A percentile compares a stretch with the other conserved stretches of the same genome.
Evolutionary conservation across 257 asterid species (phyloP).

Genomic region (Solanum pennellii): DNA sequence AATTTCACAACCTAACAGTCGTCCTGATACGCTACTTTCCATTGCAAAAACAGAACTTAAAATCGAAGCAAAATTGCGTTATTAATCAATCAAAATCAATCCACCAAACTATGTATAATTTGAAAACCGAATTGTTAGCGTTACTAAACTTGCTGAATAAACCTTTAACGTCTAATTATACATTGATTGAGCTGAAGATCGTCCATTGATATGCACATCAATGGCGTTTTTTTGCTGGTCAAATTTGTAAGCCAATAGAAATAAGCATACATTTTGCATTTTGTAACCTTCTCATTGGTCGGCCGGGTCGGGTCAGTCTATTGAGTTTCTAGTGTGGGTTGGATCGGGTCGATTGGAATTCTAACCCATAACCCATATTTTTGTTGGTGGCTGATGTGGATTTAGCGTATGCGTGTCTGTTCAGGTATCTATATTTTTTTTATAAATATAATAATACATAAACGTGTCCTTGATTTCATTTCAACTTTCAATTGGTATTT

Average conservation of each 20-base stretch:
- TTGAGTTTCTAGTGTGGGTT: background rate
- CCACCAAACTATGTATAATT: background rate
- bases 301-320: background rate
- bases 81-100: background rate
- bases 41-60: background rate
- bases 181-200: background rate
- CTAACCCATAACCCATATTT: background rate
- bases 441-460: too few species aligned
- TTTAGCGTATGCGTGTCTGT: too few species aligned
- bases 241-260: background rate
- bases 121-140: background rate
- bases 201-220: background rate
- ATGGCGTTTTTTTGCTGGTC: background rate
- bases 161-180: background rate
- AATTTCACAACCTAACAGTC: background rate
- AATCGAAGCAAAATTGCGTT: background rate
- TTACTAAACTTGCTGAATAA: background rate
- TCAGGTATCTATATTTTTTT: too few species aligned
- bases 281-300: background rate
- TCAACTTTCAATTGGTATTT: too few species aligned
- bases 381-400: background rate
- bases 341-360: background rate
- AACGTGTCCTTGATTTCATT: rapidly evolving
- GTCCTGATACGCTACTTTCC: background rate
- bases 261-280: background rate